These are phyloP conservation scores for Ajuga chamaepitys DNA, from an alignment of 257 asterid genomes.

Conservation along the genomic window DNA sequence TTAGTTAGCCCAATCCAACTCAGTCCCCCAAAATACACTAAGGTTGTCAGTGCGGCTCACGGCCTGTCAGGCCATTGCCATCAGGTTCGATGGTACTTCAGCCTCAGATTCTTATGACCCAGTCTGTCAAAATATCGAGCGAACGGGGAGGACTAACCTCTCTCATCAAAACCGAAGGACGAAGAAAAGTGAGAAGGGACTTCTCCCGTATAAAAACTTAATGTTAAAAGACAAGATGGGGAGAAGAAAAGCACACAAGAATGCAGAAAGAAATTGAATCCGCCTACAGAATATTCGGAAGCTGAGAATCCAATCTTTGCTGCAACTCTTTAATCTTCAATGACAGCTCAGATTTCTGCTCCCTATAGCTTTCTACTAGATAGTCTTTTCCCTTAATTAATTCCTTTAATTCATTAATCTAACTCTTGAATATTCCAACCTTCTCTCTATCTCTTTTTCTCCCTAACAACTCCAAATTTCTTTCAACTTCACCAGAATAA, in stretches of 20 bases:
- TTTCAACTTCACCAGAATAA: constrained; percentile 31
- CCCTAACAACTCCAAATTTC: constrained; percentile 24
- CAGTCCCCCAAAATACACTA: too few species aligned
- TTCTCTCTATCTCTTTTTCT: constrained; percentile 41
- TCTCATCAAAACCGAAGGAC: not conserved
- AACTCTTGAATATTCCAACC: constrained; percentile 55
- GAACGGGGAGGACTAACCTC: not conserved
- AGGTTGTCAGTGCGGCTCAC: too few species aligned
- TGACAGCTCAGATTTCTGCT: constrained; percentile 68
- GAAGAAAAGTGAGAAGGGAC: not conserved
- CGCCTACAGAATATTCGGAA: constrained; percentile 67
- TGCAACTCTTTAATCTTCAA: constrained; percentile 66
- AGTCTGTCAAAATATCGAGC: too few species aligned
- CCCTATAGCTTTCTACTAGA: constrained; percentile 68
- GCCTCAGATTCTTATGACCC: too few species aligned
- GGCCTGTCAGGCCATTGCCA: too few species aligned
- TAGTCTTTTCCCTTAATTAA: constrained; percentile 72
- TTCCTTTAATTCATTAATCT: constrained; percentile 60
- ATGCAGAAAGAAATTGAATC: constrained; percentile 31
- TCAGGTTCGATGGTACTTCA: too few species aligned
- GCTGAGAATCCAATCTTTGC: constrained; percentile 72
- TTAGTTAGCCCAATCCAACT: too few species aligned
- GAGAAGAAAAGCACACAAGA: constrained; percentile 26
- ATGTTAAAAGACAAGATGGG: not conserved
- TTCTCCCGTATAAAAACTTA: constrained; percentile 20